phyloP scores from a whole-genome alignment of 345 rosid species.

The Linum tenue region DNA sequence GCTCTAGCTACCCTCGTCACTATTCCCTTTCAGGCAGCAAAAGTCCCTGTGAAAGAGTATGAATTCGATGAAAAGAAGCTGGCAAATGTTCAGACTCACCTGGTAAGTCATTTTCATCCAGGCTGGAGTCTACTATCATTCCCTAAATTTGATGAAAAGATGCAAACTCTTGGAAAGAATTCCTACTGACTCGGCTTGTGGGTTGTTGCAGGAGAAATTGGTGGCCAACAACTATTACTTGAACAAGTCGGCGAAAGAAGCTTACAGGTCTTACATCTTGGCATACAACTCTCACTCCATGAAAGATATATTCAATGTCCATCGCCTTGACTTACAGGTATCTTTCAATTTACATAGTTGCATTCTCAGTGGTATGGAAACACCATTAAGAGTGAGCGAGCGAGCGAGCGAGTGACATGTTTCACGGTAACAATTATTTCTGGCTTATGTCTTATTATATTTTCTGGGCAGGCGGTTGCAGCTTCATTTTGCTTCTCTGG shows the following conservation, averaged over 20 bases:
- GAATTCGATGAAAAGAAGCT: constrained; percentile 77
- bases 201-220: constrained; percentile 62
- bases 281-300: constrained; percentile 94
- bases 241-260: constrained; percentile 92
- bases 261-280: constrained; percentile 76
- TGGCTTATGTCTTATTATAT: not conserved
- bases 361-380: not conserved
- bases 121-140: too few relatives aligned
- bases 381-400: not conserved
- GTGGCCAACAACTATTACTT: constrained; percentile 58
- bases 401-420: not conserved
- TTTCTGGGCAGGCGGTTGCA: constrained; percentile 67
- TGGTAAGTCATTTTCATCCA: constrained; percentile 38
- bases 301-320: constrained; percentile 91
- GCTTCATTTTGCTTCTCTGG: constrained; percentile 80
- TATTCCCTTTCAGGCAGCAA: constrained; percentile 48
- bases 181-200: constrained; percentile 1
- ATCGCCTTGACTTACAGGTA: constrained; percentile 91
- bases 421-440: not conserved
- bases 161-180: not conserved
- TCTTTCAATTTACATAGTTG: not conserved
- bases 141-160: not conserved
- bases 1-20: too few relatives aligned
- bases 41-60: constrained; percentile 85
- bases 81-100: constrained; percentile 66